phyloP scores from a whole-genome alignment of 768 basidiomycete genomes.

The Termitomyces sp. region DNA sequence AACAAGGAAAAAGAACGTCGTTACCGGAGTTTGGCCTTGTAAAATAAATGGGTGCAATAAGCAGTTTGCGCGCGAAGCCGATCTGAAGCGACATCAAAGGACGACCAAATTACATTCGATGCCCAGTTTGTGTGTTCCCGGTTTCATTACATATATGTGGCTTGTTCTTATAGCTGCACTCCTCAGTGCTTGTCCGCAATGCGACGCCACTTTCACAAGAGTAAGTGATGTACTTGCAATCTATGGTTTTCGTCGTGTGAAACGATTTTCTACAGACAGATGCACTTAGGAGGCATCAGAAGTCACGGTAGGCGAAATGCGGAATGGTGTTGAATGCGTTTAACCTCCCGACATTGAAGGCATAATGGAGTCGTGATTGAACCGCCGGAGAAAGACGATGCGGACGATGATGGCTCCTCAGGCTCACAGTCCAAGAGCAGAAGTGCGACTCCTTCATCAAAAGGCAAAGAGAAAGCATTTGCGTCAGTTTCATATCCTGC shows the following conservation, averaged over 20 bases:
- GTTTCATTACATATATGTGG: background rate
- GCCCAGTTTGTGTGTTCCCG: constrained; percentile 58
- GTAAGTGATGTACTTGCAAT: constrained; percentile 34
- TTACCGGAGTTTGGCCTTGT: constrained; percentile 67
- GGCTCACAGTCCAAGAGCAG: constrained; percentile 45
- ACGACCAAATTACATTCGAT: constrained; percentile 74
- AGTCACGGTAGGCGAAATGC: constrained; percentile 50
- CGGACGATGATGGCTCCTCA: constrained; percentile 29
- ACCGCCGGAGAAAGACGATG: constrained; percentile 27
- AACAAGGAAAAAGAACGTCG: constrained; percentile 38
- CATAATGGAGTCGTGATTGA: constrained; percentile 69
- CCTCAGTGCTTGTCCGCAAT: constrained; percentile 68
- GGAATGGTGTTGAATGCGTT: background rate
- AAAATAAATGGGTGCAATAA: constrained; percentile 79
- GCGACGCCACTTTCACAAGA: constrained; percentile 75
- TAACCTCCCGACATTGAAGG: constrained; percentile 24
- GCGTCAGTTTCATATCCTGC: constrained; percentile 22
- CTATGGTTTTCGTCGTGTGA: constrained; percentile 8
- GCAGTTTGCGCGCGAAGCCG: constrained; percentile 77
- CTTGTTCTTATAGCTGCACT: constrained; percentile 5
- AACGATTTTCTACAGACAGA: constrained; percentile 51
- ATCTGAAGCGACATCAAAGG: constrained; percentile 76
- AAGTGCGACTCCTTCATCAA: constrained; percentile 40
- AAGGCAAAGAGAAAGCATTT: constrained; percentile 33
- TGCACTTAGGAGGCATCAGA: constrained; percentile 74